A percentile compares a stretch with the other conserved stretches of the same genome.
Evolutionary conservation across 192 early-diverging fungal species (phyloP).

Genomic region (Mycoemilia scoparia): DNA sequence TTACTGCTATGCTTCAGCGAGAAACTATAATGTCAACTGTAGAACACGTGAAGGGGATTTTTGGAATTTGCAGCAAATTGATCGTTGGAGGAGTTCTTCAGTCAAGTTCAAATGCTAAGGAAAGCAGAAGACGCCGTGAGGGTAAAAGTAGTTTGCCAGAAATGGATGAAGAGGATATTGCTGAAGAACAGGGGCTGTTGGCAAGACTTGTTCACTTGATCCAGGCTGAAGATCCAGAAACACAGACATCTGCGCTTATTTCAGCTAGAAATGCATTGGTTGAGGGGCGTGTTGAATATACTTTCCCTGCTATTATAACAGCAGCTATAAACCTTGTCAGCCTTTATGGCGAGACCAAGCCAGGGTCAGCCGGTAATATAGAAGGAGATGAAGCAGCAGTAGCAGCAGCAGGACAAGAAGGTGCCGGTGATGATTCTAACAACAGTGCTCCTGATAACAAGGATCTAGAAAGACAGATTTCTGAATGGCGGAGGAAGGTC

Average conservation of each 20-base stretch:
- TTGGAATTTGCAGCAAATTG: conserved; percentile 16
- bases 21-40: conserved; percentile 30
- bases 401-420: too few relatives aligned
- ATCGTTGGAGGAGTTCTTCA: too few relatives aligned
- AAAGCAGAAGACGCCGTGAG: conserved; percentile 1
- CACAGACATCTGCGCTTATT: conserved; percentile 67
- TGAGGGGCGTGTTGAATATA: conserved; percentile 81
- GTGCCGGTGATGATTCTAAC: too few relatives aligned
- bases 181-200: conserved; percentile 80
- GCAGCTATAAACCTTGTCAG: conserved; percentile 20
- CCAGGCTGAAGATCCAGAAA: conserved; percentile 46
- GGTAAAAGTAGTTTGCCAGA: background rate
- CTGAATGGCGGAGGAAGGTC: conserved; percentile 42
- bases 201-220: conserved; percentile 66
- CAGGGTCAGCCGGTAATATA: background rate
- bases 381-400: conserved; percentile 3
- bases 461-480: conserved; percentile 20
- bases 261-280: conserved; percentile 71
- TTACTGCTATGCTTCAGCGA: conserved; percentile 48
- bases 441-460: too few relatives aligned
- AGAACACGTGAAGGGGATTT: conserved; percentile 19
- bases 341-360: conserved; percentile 22
- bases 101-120: too few relatives aligned
- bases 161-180: conserved; percentile 73
- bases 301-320: conserved; percentile 69